These are phyloP conservation scores for Aspergillus saccharolyticus DNA, from an alignment of 495 filamentous ascomycete species.

Conservation along the genomic window DNA sequence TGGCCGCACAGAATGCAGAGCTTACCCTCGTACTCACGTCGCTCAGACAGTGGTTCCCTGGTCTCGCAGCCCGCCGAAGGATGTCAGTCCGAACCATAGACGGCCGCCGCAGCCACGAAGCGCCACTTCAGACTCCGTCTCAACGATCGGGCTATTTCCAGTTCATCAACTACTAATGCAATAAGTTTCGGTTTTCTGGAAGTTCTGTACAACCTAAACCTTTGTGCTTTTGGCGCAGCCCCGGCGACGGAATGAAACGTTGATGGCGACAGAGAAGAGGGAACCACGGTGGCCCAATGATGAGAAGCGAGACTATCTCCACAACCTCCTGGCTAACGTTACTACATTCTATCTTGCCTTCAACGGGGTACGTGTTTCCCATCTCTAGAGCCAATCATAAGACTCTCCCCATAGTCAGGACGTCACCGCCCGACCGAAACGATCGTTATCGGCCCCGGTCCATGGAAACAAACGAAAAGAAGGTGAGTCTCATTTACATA, in stretches of 20 bases:
- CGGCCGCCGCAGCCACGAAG: constrained; percentile 4
- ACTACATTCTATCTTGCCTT: neutral
- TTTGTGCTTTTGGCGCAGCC: neutral
- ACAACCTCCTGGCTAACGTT: too few relatives aligned
- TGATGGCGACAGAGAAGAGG: neutral
- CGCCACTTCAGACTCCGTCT: constrained; percentile 5
- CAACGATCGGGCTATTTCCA: constrained; percentile 5
- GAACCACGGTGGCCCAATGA: neutral
- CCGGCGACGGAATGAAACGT: neutral
- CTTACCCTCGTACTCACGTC: neutral
- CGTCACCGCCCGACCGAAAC: constrained; percentile 5
- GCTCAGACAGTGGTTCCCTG: neutral
- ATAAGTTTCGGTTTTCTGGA: constrained; percentile 1
- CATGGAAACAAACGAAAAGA: neutral
- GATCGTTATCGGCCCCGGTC: neutral
- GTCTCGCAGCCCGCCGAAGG: neutral
- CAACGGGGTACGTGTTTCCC: constrained; percentile 3
- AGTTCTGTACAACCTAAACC: neutral
- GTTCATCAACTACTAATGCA: neutral
- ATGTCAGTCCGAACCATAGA: constrained; percentile 2
- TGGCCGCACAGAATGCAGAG: neutral
- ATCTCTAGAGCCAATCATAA: neutral
- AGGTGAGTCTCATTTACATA: neutral
- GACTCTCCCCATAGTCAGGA: neutral
- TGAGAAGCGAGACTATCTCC: neutral